Base-by-base conservation (phyloP, 768 basidiomycete genomes). In the Leccinum fibrillosum region DNA sequence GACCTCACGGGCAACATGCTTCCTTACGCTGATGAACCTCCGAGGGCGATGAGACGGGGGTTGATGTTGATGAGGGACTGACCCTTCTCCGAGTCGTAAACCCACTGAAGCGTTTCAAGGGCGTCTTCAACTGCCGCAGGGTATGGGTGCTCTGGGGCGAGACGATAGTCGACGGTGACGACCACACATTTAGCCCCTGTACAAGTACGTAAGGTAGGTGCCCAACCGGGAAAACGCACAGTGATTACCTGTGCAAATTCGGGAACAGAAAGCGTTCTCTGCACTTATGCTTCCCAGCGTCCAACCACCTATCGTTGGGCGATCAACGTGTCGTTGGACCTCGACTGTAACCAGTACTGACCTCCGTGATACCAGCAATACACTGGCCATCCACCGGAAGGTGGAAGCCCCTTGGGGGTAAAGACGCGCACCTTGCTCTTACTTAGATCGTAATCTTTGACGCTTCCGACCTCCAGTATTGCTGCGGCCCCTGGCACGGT, bases 331-430 rank as follows among this genome's bases (percentile, higher is more conserved):
- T 15, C 17, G 28, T 25, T 15, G 42, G 17, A 45, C 4, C 7
- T 30, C 15, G 4, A 3, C 35, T 42, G 4, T 13, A 39, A 45
- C 8, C 37, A 13, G 11, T 9, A 62, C 78, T 55, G 59, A 82
- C 88, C 89, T 53, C 89, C 89, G 61, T 90, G 89, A 67, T 85
- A 89, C 78, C 80, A 90, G 47, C 89, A 78, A 59, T 90, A 82
- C 2, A 84, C 80, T 0, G 88, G 88, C 89, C 89, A 90, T 17
- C 89, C 89, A 0, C 68, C 70, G 2, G 64, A 66, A 0, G 87
- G 86, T 0, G 74, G 64, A 49, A 80, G 75, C 19, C 69, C 69
- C 42, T 73, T 65, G 0, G 89, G 89, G 1, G 84, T 86, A 66
- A 86, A 90, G 5, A 82, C 80, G 30, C 89, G 81, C 32, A 88